Base-by-base conservation (phyloP, 768 basidiomycete genomes). In the Psilocybe azurescens region DNA sequence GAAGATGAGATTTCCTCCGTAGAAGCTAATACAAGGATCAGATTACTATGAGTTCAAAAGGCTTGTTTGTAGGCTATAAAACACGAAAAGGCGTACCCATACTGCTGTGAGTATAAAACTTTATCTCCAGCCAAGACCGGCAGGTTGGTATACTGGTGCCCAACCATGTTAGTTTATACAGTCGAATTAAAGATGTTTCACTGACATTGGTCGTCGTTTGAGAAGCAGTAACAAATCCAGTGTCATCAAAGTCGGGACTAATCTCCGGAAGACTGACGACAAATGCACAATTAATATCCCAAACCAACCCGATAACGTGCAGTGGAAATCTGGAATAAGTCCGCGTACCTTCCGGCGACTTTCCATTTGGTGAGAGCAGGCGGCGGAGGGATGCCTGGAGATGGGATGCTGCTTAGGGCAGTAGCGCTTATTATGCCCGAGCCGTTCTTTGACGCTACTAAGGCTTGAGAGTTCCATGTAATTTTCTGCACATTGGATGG, bases 91-190 rank as follows among this genome's bases (percentile, higher is more conserved):
- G 2, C 74, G 18, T 67, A 82, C 81, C 81, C 83, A 57, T 85
- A 83, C 73, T 85, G 82, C 56, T 83, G 82, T 3, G 81, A 81
- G 67, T 84, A 84, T 28, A 85, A 70, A 18, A 85, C 82, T 28
- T 72, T 70, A 36, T 73, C 70, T 16, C 80, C 81, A 0, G 79
- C 74, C 16, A 83, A 64, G 2, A 78, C 77, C 2, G 81, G 82
- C 8, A 83, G 73, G 66, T 83, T 83, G 2, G 82, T 83, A 65
- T 83, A 84, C 83, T 84, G 46, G 0, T 2, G 24, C 24, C 24
- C 24, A 24, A 24, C 24, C 24, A 0, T 24, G 24, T 24, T 24
- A 24, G 24, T 24, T 24, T 24, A 18, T 39, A 0, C 28, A 5
- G 54, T 18, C 2, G 24, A 18, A 46, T 32, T 5, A 53, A 55